These are phyloP conservation scores for Aspergillaceae sp. DNA, from an alignment of 2,329 filamentous ascomycete genomes.

Conservation along the genomic window DNA sequence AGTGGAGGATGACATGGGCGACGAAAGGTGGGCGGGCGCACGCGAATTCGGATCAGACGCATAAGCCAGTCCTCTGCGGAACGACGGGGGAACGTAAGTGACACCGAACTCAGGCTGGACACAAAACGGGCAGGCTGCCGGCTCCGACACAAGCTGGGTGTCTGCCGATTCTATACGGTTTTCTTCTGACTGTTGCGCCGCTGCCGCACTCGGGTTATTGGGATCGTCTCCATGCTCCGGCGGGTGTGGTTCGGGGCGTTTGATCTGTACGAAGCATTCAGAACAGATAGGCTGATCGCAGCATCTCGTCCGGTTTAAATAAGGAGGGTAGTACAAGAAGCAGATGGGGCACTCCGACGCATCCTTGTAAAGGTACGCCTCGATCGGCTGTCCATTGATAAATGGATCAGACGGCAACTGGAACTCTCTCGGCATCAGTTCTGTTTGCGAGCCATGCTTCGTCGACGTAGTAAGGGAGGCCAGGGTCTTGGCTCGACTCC, in stretches of 20 bases:
- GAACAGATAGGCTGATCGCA: conserved; percentile 96
- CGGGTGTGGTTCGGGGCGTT: conserved; percentile 81
- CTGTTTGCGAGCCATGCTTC: conserved; percentile 61
- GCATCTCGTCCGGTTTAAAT: conserved; percentile 87
- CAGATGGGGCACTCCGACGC: conserved; percentile 89
- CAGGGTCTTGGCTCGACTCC: conserved; percentile 79
- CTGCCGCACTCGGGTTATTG: conserved; percentile 20
- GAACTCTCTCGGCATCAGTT: conserved; percentile 69
- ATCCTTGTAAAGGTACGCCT: conserved; percentile 89
- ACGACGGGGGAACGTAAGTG: conserved; percentile 84
- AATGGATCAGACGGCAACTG: conserved; percentile 71
- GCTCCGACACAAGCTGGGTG: conserved; percentile 72
- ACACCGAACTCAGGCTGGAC: conserved; percentile 91
- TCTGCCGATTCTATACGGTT: conserved; percentile 39
- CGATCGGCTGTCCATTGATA: conserved; percentile 88
- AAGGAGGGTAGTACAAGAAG: conserved; percentile 90
- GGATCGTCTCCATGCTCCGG: conserved; percentile 61
- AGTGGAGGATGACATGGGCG: conserved; percentile 81
- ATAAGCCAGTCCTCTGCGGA: conserved; percentile 73
- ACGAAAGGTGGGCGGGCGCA: conserved; percentile 45
- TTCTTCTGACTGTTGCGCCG: conserved; percentile 17
- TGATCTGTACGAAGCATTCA: conserved; percentile 98
- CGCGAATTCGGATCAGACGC: conserved; percentile 45
- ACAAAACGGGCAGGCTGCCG: conserved; percentile 88
- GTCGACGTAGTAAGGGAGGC: conserved; percentile 72